Conservation (phyloP, 2,329 filamentous ascomycete species). For the Aspergillaceae sp. region DNA sequence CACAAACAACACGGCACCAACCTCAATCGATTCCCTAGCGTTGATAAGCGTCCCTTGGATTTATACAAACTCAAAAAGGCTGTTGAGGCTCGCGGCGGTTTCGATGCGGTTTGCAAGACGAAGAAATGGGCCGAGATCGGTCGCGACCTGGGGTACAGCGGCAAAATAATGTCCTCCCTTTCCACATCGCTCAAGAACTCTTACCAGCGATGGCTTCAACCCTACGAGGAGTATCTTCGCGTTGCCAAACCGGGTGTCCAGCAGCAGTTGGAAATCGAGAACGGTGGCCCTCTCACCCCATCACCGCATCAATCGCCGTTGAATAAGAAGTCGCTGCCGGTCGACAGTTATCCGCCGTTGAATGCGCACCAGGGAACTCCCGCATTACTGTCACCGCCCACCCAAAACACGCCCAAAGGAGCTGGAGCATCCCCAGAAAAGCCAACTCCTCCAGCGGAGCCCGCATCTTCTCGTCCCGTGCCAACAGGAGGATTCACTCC, state of each 20-base stretch:
- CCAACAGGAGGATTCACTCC: slow-evolving; percentile 59
- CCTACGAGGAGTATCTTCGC: slow-evolving; percentile 89
- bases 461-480: slow-evolving; percentile 32
- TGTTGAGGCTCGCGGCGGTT: slow-evolving; percentile 87
- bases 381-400: slow-evolving; percentile 49
- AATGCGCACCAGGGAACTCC: slow-evolving; percentile 57
- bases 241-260: slow-evolving; percentile 93
- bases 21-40: slow-evolving; percentile 85
- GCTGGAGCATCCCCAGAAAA: slow-evolving; percentile 24
- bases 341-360: slow-evolving; percentile 39
- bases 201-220: slow-evolving; percentile 91
- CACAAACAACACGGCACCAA: slow-evolving; percentile 95
- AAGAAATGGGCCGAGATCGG: slow-evolving; percentile 99
- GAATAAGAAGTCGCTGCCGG: slow-evolving; percentile 40
- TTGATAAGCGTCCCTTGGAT: slow-evolving; percentile 94
- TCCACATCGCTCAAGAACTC: slow-evolving; percentile 98
- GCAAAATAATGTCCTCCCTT: slow-evolving; percentile 98
- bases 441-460: slow-evolving; percentile 28
- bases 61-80: slow-evolving; percentile 95
- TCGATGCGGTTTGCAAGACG: slow-evolving; percentile 90
- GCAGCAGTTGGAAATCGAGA: slow-evolving; percentile 85
- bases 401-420: slow-evolving; percentile 47
- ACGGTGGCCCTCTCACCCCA: slow-evolving; percentile 80
- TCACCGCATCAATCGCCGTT: slow-evolving; percentile 67
- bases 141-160: slow-evolving; percentile 90